Base-by-base conservation (phyloP, 805 yeast species). In the Sungouiella thailandica region DNA sequence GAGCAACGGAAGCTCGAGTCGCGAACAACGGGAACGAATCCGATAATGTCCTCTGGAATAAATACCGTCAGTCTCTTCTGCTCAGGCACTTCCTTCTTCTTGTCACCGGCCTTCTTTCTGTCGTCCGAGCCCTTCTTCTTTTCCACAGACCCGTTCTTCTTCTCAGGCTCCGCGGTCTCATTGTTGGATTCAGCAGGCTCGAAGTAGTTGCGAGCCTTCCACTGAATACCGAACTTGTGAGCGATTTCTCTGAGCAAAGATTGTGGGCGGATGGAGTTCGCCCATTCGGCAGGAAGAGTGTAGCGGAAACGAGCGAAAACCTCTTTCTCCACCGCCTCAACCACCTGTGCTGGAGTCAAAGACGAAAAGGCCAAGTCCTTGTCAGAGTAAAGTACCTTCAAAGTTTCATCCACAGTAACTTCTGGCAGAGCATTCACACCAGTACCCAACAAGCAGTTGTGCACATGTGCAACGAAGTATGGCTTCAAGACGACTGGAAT, bases 221-320 rank as follows among this genome's bases (percentile, higher is more conserved):
- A 81, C 65, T 93, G 98, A 34, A 90, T 76, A 60, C 97, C 97
- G 47, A 80, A 76, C 59, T 84, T 83, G 34, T 66, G 49, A 8
- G 96, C 78, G 43, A 88, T 68, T 45, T 80, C 83, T 61, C 89
- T 78, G 49, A 86, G 65, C 27, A 83, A 51, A 32, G 73, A 76
- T 14, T 65, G 40, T 3, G 66, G 57, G 18, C 53, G 55, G 23
- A 72, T 40, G 12, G 53, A 43, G 2, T 57, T 47, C 20, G 58
- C 32, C 83, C 86, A 81, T 31, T 65, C 57, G 0, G 50, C 55
- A 1, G 78, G 65, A 27, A 87, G 63, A 0, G 55, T 46, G 52
- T 67, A 74, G 62, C 94, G 76, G 70, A 74, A 88, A 50, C 95
- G 80, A 25, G 56, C 43, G 23, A 44, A 53, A 6, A 80, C 85